Evolutionary conservation across 305 asterid genomes (phyloP).

Genomic region (Solanum chacoense): DNA sequence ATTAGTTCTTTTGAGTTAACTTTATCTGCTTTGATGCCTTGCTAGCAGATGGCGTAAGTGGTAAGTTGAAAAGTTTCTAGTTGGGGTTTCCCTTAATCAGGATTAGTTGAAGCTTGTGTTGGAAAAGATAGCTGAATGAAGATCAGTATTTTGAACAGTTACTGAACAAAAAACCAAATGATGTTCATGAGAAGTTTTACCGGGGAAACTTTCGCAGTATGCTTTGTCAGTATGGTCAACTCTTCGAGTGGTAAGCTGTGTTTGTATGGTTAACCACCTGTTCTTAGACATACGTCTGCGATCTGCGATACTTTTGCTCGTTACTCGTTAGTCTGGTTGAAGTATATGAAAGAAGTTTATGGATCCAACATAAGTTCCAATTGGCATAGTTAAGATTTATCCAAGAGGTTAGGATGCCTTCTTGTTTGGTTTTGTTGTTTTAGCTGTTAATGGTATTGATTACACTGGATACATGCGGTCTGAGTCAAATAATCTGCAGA

Average conservation of each 20-base stretch:
- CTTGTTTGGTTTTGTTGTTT: conserved; percentile 29
- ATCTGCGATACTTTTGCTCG: background rate
- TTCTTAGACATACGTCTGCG: background rate
- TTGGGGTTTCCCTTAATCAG: background rate
- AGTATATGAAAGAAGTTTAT: background rate
- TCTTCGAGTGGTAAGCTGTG: background rate
- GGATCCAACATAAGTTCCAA: background rate
- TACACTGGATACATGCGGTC: conserved; percentile 29
- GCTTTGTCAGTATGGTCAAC: background rate
- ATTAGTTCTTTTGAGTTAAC: background rate
- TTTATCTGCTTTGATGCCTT: background rate
- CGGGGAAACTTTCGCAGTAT: background rate
- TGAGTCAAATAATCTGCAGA: conserved; percentile 29
- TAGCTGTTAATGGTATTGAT: conserved; percentile 30
- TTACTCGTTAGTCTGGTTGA: background rate
- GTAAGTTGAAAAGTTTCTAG: background rate
- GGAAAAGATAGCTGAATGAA: background rate
- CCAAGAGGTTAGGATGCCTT: conserved; percentile 4
- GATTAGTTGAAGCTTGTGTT: background rate
- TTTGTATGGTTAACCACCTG: background rate
- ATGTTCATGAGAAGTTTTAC: background rate
- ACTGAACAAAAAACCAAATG: background rate
- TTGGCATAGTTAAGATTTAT: background rate
- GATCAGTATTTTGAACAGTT: background rate
- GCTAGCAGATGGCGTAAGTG: background rate